These are phyloP conservation scores for Cinnamomum chago DNA, from an alignment of 164 flowering plant species.

Conservation along the genomic window DNA sequence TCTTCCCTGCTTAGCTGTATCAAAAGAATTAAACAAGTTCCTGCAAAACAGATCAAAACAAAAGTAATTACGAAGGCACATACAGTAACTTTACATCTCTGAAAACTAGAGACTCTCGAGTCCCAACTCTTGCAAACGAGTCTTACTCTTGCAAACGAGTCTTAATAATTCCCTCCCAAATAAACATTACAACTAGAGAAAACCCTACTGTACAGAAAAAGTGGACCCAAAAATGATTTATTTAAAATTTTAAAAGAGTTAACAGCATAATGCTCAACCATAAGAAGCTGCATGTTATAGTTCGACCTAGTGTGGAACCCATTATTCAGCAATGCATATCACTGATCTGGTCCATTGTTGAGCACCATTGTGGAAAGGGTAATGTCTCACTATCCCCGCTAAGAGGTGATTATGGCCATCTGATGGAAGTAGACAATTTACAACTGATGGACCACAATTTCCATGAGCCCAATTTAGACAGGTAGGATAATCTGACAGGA, in stretches of 20 bases:
- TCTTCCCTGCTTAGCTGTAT: slow-evolving; percentile 73
- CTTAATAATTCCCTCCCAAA: not conserved
- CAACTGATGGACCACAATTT: not conserved
- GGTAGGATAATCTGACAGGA: not conserved
- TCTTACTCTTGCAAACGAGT: not conserved
- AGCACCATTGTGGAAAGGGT: not conserved
- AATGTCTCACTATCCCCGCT: not conserved
- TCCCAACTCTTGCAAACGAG: not conserved
- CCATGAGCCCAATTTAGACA: not conserved
- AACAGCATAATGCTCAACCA: not conserved
- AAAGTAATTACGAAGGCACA: no score
- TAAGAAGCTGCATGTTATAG: not conserved
- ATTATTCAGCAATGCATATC: not conserved
- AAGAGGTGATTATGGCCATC: not conserved
- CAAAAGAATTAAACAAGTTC: slow-evolving; percentile 73
- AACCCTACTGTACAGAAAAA: not conserved
- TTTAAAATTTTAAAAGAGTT: not conserved
- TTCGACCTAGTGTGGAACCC: not conserved
- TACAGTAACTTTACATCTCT: not conserved
- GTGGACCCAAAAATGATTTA: not conserved
- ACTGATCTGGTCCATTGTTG: not conserved
- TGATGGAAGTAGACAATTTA: not conserved
- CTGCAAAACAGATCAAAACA: slow-evolving; percentile 28
- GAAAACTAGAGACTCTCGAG: not conserved
- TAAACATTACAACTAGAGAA: not conserved